Evolutionary conservation across 768 basidiomycete species (phyloP).

Genomic region (Coprinellus micaceus): DNA sequence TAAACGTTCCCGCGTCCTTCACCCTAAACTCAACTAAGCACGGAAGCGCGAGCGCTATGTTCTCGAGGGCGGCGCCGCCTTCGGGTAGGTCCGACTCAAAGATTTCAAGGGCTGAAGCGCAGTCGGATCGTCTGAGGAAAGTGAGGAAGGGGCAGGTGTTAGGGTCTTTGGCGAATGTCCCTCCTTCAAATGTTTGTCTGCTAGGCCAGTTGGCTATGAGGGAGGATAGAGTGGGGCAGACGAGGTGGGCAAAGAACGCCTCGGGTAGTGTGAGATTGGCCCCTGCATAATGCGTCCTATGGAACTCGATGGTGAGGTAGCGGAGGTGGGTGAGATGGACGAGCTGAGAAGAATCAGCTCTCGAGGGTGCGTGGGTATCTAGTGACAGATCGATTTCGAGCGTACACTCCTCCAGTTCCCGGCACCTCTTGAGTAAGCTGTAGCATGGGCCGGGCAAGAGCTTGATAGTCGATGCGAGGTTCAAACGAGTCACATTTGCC

Average conservation of each 20-base stretch:
- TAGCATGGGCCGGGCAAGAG: neutral
- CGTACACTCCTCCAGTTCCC: too few species aligned
- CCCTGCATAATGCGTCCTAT: neutral
- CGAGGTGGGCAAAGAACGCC: too few species aligned
- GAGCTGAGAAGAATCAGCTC: neutral
- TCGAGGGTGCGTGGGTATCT: neutral
- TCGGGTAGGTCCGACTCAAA: neutral
- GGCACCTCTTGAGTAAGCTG: neutral
- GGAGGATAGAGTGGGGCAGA: too few species aligned
- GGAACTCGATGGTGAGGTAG: neutral
- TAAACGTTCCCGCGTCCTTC: neutral
- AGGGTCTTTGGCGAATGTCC: neutral
- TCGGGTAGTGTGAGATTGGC: too few species aligned
- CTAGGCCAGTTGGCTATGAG: too few species aligned
- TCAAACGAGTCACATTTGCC: neutral
- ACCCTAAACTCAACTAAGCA: neutral
- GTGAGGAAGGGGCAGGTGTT: neutral
- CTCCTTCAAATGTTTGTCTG: neutral
- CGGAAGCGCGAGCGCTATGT: neutral
- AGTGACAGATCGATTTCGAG: neutral
- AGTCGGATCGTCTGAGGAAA: slow-evolving; percentile 6
- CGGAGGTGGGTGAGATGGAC: slow-evolving; percentile 2
- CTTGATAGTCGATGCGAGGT: neutral
- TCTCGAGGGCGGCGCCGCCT: neutral
- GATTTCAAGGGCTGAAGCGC: slow-evolving; percentile 2